These are phyloP conservation scores for Pseudisothecium myosuroides DNA, from an alignment of 225 moss, liverwort and hornwort genomes.

Conservation along the genomic window DNA sequence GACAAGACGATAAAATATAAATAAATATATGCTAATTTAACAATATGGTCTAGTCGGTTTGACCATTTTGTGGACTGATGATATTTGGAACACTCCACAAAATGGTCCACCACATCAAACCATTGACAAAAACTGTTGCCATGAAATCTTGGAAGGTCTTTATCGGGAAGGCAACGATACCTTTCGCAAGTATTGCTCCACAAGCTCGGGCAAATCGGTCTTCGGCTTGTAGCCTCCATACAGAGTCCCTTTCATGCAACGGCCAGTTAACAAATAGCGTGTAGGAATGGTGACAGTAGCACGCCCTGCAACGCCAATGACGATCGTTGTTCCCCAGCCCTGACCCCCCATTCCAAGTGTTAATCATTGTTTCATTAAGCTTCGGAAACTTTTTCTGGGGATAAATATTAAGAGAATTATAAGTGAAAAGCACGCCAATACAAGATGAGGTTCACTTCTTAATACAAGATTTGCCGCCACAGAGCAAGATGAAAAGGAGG, in stretches of 20 bases:
- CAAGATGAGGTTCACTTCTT: neutral
- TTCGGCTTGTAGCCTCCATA: conserved; percentile 81
- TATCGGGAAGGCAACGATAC: conserved; percentile 4
- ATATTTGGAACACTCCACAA: neutral
- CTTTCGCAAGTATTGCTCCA: conserved; percentile 67
- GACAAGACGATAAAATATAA: neutral
- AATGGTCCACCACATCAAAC: neutral
- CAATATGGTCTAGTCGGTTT: neutral
- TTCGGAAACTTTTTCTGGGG: neutral
- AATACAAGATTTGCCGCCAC: neutral
- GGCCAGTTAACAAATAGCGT: conserved; percentile 39
- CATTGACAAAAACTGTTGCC: neutral
- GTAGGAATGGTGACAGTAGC: conserved; percentile 41
- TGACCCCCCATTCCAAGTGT: neutral
- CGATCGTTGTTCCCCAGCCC: conserved; percentile 64
- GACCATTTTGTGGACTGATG: neutral
- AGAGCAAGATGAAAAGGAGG: neutral
- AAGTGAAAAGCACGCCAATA: neutral
- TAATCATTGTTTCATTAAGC: neutral
- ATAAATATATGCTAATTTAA: neutral
- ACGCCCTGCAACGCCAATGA: conserved; percentile 47
- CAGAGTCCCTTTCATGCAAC: conserved; percentile 46
- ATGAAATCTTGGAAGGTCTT: neutral
- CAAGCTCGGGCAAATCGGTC: conserved; percentile 65
- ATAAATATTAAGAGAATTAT: neutral